These are phyloP conservation scores for Neurospora sp. DNA, from an alignment of 495 filamentous ascomycete genomes.

Conservation along the genomic window DNA sequence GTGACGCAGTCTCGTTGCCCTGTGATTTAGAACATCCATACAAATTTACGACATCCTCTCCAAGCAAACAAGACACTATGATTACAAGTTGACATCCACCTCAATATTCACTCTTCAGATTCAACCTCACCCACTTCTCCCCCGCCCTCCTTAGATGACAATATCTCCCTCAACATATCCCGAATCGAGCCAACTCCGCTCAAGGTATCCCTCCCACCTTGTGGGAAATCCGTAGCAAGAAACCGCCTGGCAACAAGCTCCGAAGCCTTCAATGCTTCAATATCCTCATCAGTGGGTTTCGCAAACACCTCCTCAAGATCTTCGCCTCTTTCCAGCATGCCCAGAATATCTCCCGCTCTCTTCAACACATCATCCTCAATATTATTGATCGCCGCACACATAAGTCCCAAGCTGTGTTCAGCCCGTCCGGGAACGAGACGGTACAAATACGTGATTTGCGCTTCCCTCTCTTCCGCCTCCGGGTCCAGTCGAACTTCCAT, in stretches of 20 bases:
- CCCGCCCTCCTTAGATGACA: neutral
- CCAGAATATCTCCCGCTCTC: constrained; percentile 66
- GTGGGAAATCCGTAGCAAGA: constrained; percentile 5
- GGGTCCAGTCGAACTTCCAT: constrained; percentile 78
- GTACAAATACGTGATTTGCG: constrained; percentile 85
- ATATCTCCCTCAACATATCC: neutral
- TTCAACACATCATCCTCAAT: constrained; percentile 61
- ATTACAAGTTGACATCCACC: neutral
- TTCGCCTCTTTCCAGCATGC: constrained; percentile 52
- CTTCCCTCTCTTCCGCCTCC: constrained; percentile 44
- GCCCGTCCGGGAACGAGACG: constrained; percentile 61
- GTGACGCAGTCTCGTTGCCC: too few relatives aligned
- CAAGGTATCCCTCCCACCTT: neutral
- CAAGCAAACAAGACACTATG: too few relatives aligned
- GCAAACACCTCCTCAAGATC: constrained; percentile 14
- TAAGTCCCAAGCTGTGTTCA: constrained; percentile 72
- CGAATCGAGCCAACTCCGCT: neutral
- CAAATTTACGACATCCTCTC: too few relatives aligned
- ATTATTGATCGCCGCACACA: constrained; percentile 78
- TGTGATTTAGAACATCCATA: too few relatives aligned
- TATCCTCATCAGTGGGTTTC: constrained; percentile 7
- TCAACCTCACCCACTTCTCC: neutral
- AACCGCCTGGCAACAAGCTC: constrained; percentile 12
- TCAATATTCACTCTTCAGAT: neutral
- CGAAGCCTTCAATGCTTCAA: constrained; percentile 3